Evolutionary conservation across 2,329 filamentous ascomycete genomes (phyloP), one percentile per base, ranked within the genome.

Genomic region (Trichoderma pleuroti): DNA sequence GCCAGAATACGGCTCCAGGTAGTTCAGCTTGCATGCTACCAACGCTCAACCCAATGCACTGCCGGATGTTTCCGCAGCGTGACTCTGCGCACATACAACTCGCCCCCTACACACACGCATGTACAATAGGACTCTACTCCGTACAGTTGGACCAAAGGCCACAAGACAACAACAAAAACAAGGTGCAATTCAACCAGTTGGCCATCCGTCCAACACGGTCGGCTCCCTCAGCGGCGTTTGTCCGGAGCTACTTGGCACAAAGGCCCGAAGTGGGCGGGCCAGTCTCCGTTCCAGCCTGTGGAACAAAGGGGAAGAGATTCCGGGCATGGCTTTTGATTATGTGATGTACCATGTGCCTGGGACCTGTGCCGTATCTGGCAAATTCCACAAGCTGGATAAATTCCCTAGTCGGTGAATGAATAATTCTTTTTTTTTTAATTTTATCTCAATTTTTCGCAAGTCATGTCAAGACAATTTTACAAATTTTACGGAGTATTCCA

Each of bases 201-300:
- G 46, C 46, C 42, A 49, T 64, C 54, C 28, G 28, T 36, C n/a
- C 30, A 30, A 64, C 61, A 36, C 62, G 60, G 24, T 46, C 52
- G 32, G 30, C 62, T 39, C 30, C 59, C 57, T 49, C 54, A 21
- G 56, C 67, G 59, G 57, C 67, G 59, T 56, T 70, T 70, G 67
- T 54, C 67, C 67, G 67, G 67, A 49, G 46, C 59, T 70, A 70
- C 57, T 69, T 26, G 16, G 11, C 24, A 39, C 67, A 70, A 70
- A 70, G 67, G 67, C 67, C 67, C 67, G 67, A 70, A 70, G 28
- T 49, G 67, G 56, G 30, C 57, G 67, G 59, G 67, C 65, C 56
- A 49, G 11, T 34, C 54, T 68, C 65, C 65, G 65, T 68, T 68
- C 65, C 65, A 67, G 60, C 34, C 36, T 49, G 65, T 68, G 65